A percentile compares a stretch with the other conserved stretches of the same genome.
Conservation (phyloP, 495 filamentous ascomycete genomes). For the Symbiotaphrina buchneri region DNA sequence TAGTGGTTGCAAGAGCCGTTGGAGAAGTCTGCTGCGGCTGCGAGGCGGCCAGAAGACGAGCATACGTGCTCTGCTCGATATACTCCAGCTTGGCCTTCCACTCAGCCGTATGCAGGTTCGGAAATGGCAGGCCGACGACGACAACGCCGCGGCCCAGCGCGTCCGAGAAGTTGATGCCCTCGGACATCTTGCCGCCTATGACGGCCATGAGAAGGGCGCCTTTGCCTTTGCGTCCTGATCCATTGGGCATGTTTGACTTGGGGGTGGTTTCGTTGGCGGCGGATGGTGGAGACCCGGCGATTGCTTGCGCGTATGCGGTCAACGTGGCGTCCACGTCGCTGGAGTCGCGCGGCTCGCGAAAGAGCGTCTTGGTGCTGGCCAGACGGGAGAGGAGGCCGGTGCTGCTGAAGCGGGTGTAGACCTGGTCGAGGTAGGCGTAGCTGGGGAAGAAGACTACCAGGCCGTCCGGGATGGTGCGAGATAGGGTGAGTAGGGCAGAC, state of each 20-base stretch:
- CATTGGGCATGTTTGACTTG: too few species aligned
- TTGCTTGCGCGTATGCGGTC: constrained; percentile 41
- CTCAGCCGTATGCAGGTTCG: constrained; percentile 70
- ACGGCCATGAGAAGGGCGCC: constrained; percentile 80
- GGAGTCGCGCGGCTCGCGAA: constrained; percentile 37
- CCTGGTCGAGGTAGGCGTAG: constrained; percentile 67
- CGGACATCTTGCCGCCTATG: constrained; percentile 84
- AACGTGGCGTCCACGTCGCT: constrained; percentile 40
- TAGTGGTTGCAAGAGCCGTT: constrained; percentile 16
- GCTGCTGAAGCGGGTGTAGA: constrained; percentile 50
- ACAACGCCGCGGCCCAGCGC: constrained; percentile 69
- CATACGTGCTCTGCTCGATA: constrained; percentile 43
- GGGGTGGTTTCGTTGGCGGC: too few species aligned
- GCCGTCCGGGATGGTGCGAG: constrained; percentile 59
- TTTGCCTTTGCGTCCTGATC: constrained; percentile 21
- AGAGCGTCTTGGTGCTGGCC: constrained; percentile 18
- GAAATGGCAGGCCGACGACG: constrained; percentile 80
- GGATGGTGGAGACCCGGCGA: too few species aligned
- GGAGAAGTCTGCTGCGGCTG: constrained; percentile 9
- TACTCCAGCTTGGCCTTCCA: constrained; percentile 86
- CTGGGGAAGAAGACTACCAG: constrained; percentile 95
- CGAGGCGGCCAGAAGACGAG: constrained; percentile 8
- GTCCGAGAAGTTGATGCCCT: constrained; percentile 97
- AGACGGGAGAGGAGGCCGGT: constrained; percentile 14
- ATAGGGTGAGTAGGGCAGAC: constrained; percentile 43